Conservation (phyloP, 257 asterid species). For the Mentha longifolia region DNA sequence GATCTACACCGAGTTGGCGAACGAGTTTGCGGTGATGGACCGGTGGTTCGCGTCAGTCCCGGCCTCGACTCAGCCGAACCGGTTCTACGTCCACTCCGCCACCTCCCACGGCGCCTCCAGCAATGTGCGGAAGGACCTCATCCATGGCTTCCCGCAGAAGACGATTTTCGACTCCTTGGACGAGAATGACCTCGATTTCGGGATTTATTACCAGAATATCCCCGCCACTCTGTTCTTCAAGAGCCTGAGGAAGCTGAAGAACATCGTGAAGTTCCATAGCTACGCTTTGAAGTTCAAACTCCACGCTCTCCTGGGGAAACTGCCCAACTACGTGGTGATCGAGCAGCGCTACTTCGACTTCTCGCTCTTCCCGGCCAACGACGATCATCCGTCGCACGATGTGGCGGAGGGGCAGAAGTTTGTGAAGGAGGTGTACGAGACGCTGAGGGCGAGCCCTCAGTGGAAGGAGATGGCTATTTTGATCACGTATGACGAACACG, state of each 20-base stretch:
- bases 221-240: conserved; percentile 87
- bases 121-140: conserved; percentile 82
- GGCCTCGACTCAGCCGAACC: conserved; percentile 94
- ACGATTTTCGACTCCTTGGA: conserved; percentile 93
- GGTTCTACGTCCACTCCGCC: conserved; percentile 94
- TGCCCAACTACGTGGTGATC: conserved; percentile 85
- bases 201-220: conserved; percentile 92
- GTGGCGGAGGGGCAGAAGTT: conserved; percentile 89
- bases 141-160: conserved; percentile 91
- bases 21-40: conserved; percentile 82
- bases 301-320: conserved; percentile 74
- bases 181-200: conserved; percentile 75
- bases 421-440: conserved; percentile 96
- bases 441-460: conserved; percentile 82
- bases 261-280: conserved; percentile 60
- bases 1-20: conserved; percentile 69
- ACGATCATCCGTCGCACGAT: conserved; percentile 95
- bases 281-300: conserved; percentile 66
- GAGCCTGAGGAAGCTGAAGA: conserved; percentile 77
- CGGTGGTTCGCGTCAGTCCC: conserved; percentile 98
- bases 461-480: conserved; percentile 93
- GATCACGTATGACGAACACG: conserved; percentile 96
- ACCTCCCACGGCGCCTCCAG: conserved; percentile 99
- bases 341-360: conserved; percentile 89
- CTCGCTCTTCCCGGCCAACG: conserved; percentile 70